These are phyloP conservation scores for Verticillium isaacii DNA, from an alignment of 2,329 filamentous ascomycete genomes.

Conservation along the genomic window DNA sequence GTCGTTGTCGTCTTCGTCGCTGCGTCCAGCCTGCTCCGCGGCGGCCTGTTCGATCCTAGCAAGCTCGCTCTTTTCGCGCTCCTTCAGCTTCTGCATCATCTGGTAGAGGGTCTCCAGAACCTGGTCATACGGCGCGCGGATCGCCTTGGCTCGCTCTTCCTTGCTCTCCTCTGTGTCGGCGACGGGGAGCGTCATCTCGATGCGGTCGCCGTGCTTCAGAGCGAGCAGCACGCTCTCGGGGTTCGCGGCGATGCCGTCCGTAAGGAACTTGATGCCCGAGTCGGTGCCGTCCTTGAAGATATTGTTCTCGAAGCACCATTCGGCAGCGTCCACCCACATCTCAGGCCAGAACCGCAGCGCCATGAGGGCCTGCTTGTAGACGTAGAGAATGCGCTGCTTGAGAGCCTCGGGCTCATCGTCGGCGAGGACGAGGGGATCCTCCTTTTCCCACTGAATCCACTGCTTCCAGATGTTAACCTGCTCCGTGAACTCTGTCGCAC, in stretches of 20 bases:
- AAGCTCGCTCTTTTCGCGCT: constrained; percentile 55
- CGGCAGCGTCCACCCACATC: constrained; percentile 90
- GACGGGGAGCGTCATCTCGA: constrained; percentile 72
- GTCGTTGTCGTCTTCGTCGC: constrained; percentile 39
- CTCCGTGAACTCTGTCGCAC: constrained; percentile 74
- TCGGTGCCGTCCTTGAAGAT: constrained; percentile 56
- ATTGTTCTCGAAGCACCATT: constrained; percentile 83
- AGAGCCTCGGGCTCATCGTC: constrained; percentile 73
- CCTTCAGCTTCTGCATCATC: constrained; percentile 69
- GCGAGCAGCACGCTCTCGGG: constrained; percentile 89
- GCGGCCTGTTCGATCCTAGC: constrained; percentile 51
- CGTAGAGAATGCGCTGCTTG: constrained; percentile 76
- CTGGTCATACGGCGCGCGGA: constrained; percentile 78
- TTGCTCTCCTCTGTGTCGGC: constrained; percentile 73
- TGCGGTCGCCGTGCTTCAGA: constrained; percentile 81
- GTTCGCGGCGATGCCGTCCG: constrained; percentile 80
- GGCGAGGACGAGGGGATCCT: constrained; percentile 82
- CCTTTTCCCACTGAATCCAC: constrained; percentile 95
- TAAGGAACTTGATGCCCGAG: constrained; percentile 69
- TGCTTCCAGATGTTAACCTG: constrained; percentile 88
- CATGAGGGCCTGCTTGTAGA: constrained; percentile 92
- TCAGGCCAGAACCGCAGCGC: constrained; percentile 91
- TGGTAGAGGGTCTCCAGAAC: constrained; percentile 85
- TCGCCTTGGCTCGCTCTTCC: constrained; percentile 69
- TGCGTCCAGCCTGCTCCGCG: constrained; percentile 24